phyloP scores from a whole-genome alignment of 305 asterid species.

The Solanum aculeatissimum region DNA sequence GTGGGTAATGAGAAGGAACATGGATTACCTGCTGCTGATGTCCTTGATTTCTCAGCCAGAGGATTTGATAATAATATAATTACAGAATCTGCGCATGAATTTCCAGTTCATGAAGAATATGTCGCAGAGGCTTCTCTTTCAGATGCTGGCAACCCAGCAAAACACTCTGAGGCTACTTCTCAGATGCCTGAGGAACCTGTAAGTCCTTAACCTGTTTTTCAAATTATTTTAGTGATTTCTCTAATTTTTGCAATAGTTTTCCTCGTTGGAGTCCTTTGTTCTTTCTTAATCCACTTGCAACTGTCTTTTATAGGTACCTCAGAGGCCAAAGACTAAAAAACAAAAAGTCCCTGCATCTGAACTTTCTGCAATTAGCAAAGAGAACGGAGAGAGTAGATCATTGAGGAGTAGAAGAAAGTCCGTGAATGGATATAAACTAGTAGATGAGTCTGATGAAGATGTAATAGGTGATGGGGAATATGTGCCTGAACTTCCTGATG shows the following conservation, averaged over 20 bases:
- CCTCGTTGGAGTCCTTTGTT: background rate
- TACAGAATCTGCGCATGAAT: constrained; percentile 26
- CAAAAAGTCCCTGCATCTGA: constrained; percentile 9
- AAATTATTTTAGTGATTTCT: background rate
- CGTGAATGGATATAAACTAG: constrained; percentile 10
- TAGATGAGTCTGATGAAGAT: constrained; percentile 36
- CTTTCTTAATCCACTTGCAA: background rate
- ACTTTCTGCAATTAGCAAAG: constrained; percentile 26
- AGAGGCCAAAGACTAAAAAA: constrained; percentile 34
- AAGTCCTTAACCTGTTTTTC: constrained; percentile 4
- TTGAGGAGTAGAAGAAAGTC: constrained; percentile 32
- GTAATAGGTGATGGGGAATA: constrained; percentile 16
- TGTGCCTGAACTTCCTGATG: constrained; percentile 18
- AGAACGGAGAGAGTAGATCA: constrained; percentile 28
- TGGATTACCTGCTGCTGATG: constrained; percentile 26
- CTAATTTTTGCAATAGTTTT: background rate
- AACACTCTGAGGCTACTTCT: constrained; percentile 18
- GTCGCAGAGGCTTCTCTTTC: constrained; percentile 19
- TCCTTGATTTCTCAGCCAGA: constrained; percentile 36
- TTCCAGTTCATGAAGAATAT: constrained; percentile 30
- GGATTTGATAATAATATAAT: constrained; percentile 22
- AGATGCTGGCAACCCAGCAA: constrained; percentile 20
- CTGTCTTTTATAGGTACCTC: constrained; percentile 28
- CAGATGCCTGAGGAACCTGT: constrained; percentile 47
- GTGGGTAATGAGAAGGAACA: constrained; percentile 23